Base-by-base conservation (phyloP, 2,329 filamentous ascomycete genomes). In the Botrytis squamosa region DNA sequence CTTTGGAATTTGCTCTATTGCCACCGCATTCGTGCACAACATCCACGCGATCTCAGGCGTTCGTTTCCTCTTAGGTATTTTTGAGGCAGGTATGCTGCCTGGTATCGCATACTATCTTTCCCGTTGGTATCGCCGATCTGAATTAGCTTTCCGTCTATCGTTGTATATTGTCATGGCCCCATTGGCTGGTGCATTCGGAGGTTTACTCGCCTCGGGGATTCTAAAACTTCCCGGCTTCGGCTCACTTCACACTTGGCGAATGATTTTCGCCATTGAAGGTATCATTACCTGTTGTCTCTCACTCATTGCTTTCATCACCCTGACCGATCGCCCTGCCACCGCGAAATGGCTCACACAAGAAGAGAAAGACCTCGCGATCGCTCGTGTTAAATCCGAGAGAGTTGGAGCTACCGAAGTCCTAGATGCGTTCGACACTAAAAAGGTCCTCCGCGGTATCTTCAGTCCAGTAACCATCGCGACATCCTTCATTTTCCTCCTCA, bases 71-170 rank as follows among this genome's bases (percentile, higher is more conserved):
- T 85, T 93, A 0, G 89, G 89, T 16, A 81, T 91, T 18, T 93
- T 93, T 74, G 92, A 94, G 81, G 90, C 92, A 0, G 92, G 91
- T 22, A 78, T 79, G 77, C 67, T 79, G 65, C 92, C 92, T 0
- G 91, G 92, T 0, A 92, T 93, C 59, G 90, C 91, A 0, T 94
- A 93, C 81, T 93, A 93, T 77, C 83, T 93, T 33, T 90, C 88
- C 0, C 84, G 91, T 70, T 93, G 91, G 91, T 93, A 93, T 77
- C 85, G 90, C n/a, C 85, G 89, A 46, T 87, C 86, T 68, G 91
- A 94, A 81, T 83, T 93, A 9, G 86, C 89, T 0, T 92, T 92
- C 80, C 86, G 91, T 0, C 83, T 93, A 0, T 88, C 89, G 0
- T 83, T 93, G 2, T 93, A 92, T 82, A 88, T 93, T 72, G 89